Base-by-base conservation (phyloP, 2,329 filamentous ascomycete species). In the Helotiales sp. region DNA sequence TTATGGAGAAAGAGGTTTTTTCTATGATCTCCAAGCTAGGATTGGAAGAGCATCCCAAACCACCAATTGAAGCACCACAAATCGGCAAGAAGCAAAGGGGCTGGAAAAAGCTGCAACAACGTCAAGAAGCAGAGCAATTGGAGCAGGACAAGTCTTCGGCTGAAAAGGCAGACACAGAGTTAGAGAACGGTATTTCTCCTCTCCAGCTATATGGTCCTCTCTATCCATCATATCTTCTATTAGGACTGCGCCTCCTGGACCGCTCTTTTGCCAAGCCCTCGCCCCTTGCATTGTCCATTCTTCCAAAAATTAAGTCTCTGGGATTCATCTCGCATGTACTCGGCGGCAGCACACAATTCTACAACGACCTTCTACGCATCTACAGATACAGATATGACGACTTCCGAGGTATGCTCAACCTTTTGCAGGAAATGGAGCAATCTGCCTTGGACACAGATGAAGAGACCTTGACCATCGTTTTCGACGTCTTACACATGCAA, bases 251-350 rank as follows among this genome's bases (percentile, higher is more conserved):
- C 1, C 76, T 83, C 1, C 75, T 91, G 3, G 81, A 85, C 63
- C 75, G 73, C 2, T 75, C 77, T 1, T 92, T 90, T 58, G 61
- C 68, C 9, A 79, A 76, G 10, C 74, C 82, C 0, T 91, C 88
- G 1, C 76, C 80, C 0, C 76, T 89, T 0, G 77, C 79, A 0
- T 78, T 89, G 44, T 78, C 79, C 44, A 72, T 92, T 25, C 76
- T 93, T 0, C 87, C 89, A 0, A 81, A 82, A 7, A 76, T 92
- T 65, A 89, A 89, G 68, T 77, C 80, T 44, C 77, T 90, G 0
- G 89, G 89, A 1, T 79, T 88, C 1, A 81, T 83, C 1, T 88
- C 87, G 0, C 90, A 88, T 67, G 85, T 90, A 6, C 79, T 93
- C 0, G 89, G 88, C 48, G 86, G 84, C 5, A 86, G 85, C 17